Base-by-base conservation (phyloP, 805 yeast genomes). In the Sugiyamaella floridensis region DNA sequence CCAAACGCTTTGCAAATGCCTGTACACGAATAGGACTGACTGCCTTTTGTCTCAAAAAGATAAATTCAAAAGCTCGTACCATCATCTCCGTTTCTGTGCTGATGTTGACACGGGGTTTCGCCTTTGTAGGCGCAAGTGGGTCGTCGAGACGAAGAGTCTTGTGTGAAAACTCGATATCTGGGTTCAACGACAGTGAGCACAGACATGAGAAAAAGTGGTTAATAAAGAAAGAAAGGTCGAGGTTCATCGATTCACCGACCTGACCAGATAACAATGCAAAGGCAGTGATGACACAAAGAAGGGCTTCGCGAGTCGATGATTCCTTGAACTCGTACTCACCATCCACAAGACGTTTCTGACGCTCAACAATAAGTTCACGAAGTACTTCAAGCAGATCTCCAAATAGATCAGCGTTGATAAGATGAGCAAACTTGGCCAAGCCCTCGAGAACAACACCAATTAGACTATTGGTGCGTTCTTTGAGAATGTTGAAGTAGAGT, bases 381-480 rank as follows among this genome's bases (percentile, higher is more conserved):
- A 93, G 76, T 7, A 90, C 96, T 65, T 85, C 95, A 49, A 93
- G 74, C 69, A 93, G 82, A 66, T 93, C 99, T 22, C 98, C 98
- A 60, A 93, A 77, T 45, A 93, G 74, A 59, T 93, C 98, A 53
- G 92, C 81, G 65, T 93, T 93, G 20, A 95, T 89, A 82, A 90
- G 83, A 62, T 85, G 93, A 1, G 98, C 96, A 65, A 84, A 89
- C 63, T 81, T 81, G 1, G 97, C 86, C 52, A 93, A 71, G 2
- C 98, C 98, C 71, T 93, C 98, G 51, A 93, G 73, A 0, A 92
- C 95, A 0, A 92, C 77, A 7, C 95, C 96, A 75, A 89, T 82
- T 50, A 93, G 72, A 16, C 79, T 77, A 40, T 81, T 78, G 16
- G 82, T 78, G 45, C 80, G 76, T 15, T 76, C 77, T 65, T 79